Conservation (phyloP, 371 early-diverging fungal species). For the Mortierella sp. region DNA sequence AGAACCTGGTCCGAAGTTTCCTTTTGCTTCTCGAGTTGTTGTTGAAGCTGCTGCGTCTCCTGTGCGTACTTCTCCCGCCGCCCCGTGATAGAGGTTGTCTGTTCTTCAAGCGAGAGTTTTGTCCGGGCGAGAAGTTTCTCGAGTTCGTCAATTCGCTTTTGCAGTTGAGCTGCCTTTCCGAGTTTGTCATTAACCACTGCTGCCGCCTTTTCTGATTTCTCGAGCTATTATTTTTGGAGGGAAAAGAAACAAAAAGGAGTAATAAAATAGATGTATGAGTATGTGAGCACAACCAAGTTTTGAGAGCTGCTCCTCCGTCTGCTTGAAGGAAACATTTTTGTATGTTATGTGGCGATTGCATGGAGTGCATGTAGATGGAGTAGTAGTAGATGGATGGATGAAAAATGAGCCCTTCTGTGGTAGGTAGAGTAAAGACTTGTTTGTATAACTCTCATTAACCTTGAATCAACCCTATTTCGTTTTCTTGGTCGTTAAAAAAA, state of each 20-base stretch:
- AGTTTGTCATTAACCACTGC: constrained; percentile 30
- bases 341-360: neutral
- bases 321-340: neutral
- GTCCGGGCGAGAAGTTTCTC: constrained; percentile 28
- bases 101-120: constrained; percentile 32
- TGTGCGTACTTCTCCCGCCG: constrained; percentile 15
- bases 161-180: constrained; percentile 28
- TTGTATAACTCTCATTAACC: constrained; percentile 21
- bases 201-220: constrained; percentile 51
- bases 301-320: neutral
- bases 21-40: constrained; percentile 24
- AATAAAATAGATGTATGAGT: constrained; percentile 16
- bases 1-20: constrained; percentile 12
- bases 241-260: neutral
- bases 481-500: neutral
- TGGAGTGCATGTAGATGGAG: neutral
- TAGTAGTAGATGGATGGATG: neutral
- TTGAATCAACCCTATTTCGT: constrained; percentile 51
- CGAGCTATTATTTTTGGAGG: constrained; percentile 33
- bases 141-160: constrained; percentile 49
- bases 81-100: constrained; percentile 12
- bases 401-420: constrained; percentile 12
- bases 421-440: neutral
- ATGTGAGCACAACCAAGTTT: constrained; percentile 14
- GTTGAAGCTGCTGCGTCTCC: constrained; percentile 25